Evolutionary conservation across 495 filamentous ascomycete species (phyloP), one percentile per base, ranked within the genome.

Genomic region (Penicillium lagena): DNA sequence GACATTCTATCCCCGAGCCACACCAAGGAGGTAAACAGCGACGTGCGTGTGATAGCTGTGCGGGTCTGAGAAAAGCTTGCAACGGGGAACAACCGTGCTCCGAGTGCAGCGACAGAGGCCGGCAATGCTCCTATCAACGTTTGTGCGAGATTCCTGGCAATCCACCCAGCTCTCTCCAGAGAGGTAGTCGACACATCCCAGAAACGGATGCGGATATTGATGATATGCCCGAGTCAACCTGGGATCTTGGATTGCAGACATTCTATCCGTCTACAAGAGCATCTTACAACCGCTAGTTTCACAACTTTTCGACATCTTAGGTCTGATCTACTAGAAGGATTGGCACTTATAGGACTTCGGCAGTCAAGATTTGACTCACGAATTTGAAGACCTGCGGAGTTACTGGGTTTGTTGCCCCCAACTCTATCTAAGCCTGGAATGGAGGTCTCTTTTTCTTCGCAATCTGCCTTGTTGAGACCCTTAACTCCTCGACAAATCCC

Each of bases 31-130:
- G 62, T 2, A 67, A 67, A 36, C 54, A 61, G 29, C 62, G 60
- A 31, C 56, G 60, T 32, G 66, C 63, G 12, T 69, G 63, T 47
- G 66, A 67, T 43, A 59, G 53, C 29, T 69, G 63, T 43, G 66
- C 62, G 11, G 56, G 38, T 32, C 49, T 63, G 13, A 62, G 59
- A 37, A 65, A 63, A 32, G 61, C 58, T 10, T 68, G 63, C 40
- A 59, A 51, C 34, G 59, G 61, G 15, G 41, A 56, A 12, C 29
- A 39, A 7, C 61, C 63, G 3, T 66, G 61, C 14, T 39, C 49
- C 4, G 61, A 64, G 39, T 68, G 65, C 37, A 42, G 12, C n/a
- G 47, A 56, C 13, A 49, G 62, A 8, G 49, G 38, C 5, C 51
- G 46, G 33, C 4, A n/a, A 5, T 68, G 65, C 40, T 59, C 59